phyloP scores from a whole-genome alignment of 176 grass and related monocot species.

The Melocanna baccifera region DNA sequence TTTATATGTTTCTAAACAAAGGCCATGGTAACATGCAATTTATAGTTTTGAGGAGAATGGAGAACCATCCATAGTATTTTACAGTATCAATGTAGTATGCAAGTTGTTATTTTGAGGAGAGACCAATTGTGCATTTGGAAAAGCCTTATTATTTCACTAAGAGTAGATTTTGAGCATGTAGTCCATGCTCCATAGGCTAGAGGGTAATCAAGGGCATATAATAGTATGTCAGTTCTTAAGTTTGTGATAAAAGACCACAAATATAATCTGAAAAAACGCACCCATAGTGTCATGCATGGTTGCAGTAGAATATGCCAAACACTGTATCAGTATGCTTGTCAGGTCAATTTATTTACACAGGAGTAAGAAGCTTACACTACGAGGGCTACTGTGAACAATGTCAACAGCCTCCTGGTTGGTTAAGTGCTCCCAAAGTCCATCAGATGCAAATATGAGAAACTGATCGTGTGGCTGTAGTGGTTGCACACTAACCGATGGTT shows the following conservation, averaged over 20 bases:
- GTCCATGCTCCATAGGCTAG: background rate
- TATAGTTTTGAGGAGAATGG: background rate
- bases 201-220: background rate
- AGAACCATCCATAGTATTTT: background rate
- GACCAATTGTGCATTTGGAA: background rate
- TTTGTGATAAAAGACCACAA: background rate
- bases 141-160: background rate
- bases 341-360: background rate
- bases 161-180: background rate
- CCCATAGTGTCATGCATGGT: background rate
- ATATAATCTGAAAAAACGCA: background rate
- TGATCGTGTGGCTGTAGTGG: conserved; percentile 73
- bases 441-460: conserved; percentile 92
- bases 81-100: background rate
- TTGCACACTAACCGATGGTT: conserved; percentile 71
- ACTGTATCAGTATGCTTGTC: background rate
- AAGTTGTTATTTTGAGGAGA: background rate
- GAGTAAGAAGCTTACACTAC: conserved; percentile 50
- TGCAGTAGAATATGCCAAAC: background rate
- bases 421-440: conserved; percentile 96
- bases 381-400: conserved; percentile 64
- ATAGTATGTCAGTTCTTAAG: background rate
- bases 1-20: conserved; percentile 14
- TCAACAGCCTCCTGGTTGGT: conserved; percentile 93
- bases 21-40: background rate